A percentile compares a stretch with the other conserved stretches of the same genome.
These are phyloP conservation scores for Marasmius fiardii DNA, from an alignment of 1,284 basidiomycete species.

Conservation along the genomic window DNA sequence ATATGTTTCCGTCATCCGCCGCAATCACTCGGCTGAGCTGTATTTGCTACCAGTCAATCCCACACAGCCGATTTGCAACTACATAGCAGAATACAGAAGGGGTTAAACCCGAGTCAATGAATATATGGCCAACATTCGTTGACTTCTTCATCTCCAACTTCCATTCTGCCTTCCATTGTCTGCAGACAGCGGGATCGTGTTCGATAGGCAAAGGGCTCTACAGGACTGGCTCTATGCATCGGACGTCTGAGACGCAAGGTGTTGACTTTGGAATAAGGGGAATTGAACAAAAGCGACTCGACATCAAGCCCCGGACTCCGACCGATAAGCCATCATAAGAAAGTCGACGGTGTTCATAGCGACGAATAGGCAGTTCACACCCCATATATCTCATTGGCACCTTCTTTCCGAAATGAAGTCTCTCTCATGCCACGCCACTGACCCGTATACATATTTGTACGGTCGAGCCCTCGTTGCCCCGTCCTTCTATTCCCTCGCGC, in stretches of 20 bases:
- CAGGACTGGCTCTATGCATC: background rate
- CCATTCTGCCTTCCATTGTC: background rate
- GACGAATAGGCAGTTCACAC: background rate
- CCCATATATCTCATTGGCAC: background rate
- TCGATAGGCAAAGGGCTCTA: background rate
- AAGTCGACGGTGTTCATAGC: background rate
- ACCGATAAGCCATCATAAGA: too few relatives aligned
- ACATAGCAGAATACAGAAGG: too few relatives aligned
- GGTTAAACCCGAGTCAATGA: background rate
- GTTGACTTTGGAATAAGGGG: background rate
- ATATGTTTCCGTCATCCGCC: background rate
- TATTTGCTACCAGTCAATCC: background rate
- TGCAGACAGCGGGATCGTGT: background rate
- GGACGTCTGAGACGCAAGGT: background rate
- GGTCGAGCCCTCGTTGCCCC: background rate
- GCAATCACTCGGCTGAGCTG: background rate
- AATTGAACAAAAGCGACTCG: background rate
- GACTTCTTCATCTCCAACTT: background rate
- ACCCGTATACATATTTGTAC: background rate
- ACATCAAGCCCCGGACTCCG: background rate
- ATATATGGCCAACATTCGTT: background rate
- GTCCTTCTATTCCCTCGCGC: background rate
- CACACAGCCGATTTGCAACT: background rate
- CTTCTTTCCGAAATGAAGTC: background rate
- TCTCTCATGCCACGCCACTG: conserved; percentile 2